Evolutionary conservation across 2,329 filamentous ascomycete genomes (phyloP).

Genomic region (Tolypocladium album): DNA sequence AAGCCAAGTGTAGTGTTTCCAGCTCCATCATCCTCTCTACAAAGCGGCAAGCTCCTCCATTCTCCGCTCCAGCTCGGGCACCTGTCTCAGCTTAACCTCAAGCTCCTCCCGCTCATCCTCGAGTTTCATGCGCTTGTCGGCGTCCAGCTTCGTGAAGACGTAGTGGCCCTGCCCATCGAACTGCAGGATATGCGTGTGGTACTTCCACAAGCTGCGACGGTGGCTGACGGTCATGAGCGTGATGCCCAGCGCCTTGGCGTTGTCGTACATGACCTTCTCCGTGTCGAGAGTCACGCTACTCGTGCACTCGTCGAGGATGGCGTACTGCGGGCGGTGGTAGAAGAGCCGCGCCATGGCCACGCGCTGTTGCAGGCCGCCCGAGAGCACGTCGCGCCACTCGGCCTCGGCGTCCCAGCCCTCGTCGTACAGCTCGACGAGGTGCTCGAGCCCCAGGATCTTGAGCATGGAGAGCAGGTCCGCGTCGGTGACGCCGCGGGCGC

Average conservation of each 20-base stretch:
- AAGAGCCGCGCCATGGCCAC: conserved; percentile 94
- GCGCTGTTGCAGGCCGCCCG: conserved; percentile 85
- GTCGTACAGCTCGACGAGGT: conserved; percentile 66
- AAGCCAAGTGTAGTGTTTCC: background rate
- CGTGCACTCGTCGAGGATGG: conserved; percentile 95
- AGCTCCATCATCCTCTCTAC: conserved; percentile 1
- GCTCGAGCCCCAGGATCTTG: conserved; percentile 68
- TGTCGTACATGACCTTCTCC: conserved; percentile 94
- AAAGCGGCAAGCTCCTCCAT: conserved; percentile 61
- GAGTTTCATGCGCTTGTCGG: conserved; percentile 70
- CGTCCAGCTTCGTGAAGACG: conserved; percentile 82
- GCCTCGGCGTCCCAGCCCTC: conserved; percentile 86
- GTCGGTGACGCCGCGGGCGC: conserved; percentile 72
- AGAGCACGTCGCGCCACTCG: conserved; percentile 92
- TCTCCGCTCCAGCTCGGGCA: conserved; percentile 79
- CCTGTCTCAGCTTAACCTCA: conserved; percentile 71
- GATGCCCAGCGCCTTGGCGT: conserved; percentile 81
- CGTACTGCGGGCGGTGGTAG: conserved; percentile 86
- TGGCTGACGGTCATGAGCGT: conserved; percentile 97
- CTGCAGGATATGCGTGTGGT: conserved; percentile 87
- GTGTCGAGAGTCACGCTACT: conserved; percentile 90
- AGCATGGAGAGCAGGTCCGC: conserved; percentile 69
- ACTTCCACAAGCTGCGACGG: conserved; percentile 86
- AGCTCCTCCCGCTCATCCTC: conserved; percentile 97
- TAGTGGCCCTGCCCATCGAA: conserved; percentile 92